Conservation (phyloP, 2,329 filamentous ascomycete species). For the Neonectria ditissima region DNA sequence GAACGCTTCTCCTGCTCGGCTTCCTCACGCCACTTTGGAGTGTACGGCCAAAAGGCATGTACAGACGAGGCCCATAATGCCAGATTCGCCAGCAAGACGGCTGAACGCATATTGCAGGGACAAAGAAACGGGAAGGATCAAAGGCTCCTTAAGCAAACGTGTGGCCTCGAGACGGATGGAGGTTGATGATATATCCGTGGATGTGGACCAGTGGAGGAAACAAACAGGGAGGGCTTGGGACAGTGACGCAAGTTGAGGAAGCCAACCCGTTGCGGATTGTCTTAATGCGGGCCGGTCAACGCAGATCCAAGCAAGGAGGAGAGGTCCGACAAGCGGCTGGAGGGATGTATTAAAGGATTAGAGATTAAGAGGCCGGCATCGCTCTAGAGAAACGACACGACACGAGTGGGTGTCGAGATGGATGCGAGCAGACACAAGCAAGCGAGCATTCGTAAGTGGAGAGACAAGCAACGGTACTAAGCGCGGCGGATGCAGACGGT, state of each 20-base stretch:
- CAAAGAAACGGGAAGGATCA: constrained; percentile 19
- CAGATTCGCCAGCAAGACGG: constrained; percentile 57
- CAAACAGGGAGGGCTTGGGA: constrained; percentile 8
- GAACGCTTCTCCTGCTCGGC: constrained; percentile 39
- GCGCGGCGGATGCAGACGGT: constrained; percentile 13
- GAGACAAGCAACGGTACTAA: constrained; percentile 24
- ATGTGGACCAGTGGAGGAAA: constrained; percentile 20
- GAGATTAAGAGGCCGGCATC: constrained; percentile 46
- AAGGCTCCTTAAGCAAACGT: constrained; percentile 6
- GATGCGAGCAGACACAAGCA: constrained; percentile 31
- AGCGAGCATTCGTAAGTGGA: constrained; percentile 30
- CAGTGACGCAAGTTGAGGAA: constrained; percentile 31
- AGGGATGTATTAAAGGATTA: constrained; percentile 46
- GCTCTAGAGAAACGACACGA: constrained; percentile 33
- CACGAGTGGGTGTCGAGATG: constrained; percentile 20
- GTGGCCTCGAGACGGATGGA: constrained; percentile 15
- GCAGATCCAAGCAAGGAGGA: constrained; percentile 24
- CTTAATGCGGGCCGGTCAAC: constrained; percentile 32
- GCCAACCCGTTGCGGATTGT: constrained; percentile 38
- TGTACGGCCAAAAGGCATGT: constrained; percentile 62
- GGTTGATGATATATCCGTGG: constrained; percentile 27
- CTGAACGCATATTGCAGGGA: constrained; percentile 55
- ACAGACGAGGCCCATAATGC: constrained; percentile 60
- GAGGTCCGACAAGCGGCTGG: constrained; percentile 28
- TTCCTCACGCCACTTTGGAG: constrained; percentile 52